These are phyloP conservation scores for Auricularia cornea DNA, from an alignment of 768 basidiomycete genomes.

Conservation along the genomic window DNA sequence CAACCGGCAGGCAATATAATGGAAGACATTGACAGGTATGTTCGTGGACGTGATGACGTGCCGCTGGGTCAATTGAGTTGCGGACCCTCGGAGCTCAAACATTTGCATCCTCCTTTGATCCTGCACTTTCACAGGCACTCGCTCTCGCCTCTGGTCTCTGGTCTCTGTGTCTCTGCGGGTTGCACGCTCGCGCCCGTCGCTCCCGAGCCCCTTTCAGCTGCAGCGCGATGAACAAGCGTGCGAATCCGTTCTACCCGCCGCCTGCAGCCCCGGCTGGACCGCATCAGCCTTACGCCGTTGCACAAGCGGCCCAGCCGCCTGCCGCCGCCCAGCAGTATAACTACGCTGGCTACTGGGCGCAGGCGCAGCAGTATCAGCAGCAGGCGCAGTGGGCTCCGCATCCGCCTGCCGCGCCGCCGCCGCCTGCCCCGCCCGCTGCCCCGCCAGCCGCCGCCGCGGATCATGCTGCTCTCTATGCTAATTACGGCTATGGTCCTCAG, in stretches of 20 bases:
- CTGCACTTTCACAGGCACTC: not conserved
- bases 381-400: constrained; percentile 60
- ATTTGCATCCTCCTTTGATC: not conserved
- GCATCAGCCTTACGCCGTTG: constrained; percentile 1
- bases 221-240: constrained; percentile 11
- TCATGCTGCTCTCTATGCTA: constrained; percentile 80
- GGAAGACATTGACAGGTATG: too few relatives aligned
- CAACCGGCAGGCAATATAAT: too few relatives aligned
- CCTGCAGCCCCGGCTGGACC: constrained; percentile 4
- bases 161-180: not conserved
- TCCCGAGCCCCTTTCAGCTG: too few relatives aligned
- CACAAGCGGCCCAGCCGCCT: constrained; percentile 7
- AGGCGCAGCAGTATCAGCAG: constrained; percentile 40
- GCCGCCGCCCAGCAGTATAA: constrained; percentile 41
- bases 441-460: constrained; percentile 40
- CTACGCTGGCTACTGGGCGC: constrained; percentile 72
- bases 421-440: constrained; percentile 39
- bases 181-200: not conserved
- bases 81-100: not conserved
- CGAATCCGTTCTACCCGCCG: constrained; percentile 11
- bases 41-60: too few relatives aligned
- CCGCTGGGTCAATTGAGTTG: not conserved
- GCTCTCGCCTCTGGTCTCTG: not conserved
- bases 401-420: constrained; percentile 33
- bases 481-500: constrained; percentile 83